Percentiles rank a stretch among this genome's conserved stretches.
These are phyloP conservation scores for Debaryomycetaceae sp. DNA, from an alignment of 1,139 yeast species.

Conservation along the genomic window DNA sequence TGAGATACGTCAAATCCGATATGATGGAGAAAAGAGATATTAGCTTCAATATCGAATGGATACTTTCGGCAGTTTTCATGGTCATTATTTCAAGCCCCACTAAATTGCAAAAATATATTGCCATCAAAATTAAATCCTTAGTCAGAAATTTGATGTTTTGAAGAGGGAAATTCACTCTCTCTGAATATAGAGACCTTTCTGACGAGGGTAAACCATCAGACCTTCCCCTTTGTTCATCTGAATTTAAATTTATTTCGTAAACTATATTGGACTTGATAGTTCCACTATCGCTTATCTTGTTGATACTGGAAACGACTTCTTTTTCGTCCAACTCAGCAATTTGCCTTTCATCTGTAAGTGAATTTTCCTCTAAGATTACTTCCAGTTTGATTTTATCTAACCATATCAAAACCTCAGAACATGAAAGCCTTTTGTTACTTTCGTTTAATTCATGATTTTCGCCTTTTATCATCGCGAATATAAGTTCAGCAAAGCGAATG, in stretches of 20 bases:
- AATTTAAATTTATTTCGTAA: no score
- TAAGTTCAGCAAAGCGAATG: conserved; percentile 20
- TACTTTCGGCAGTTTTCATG: background rate
- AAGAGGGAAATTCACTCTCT: background rate
- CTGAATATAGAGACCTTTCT: background rate
- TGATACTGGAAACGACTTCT: background rate
- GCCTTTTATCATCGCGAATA: conserved; percentile 34
- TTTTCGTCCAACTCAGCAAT: background rate
- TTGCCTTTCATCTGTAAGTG: background rate
- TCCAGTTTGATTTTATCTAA: conserved; percentile 18
- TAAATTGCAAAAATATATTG: background rate
- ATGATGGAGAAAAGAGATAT: background rate
- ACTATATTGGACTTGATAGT: no score
- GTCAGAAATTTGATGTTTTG: background rate
- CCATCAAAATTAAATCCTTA: background rate
- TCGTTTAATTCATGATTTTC: conserved; percentile 9
- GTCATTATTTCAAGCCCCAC: background rate
- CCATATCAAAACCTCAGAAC: conserved; percentile 17
- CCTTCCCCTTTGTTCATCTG: no score
- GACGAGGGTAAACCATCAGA: no score
- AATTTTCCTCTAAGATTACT: background rate
- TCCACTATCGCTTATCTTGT: no score
- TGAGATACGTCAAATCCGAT: background rate
- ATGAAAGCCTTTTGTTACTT: conserved; percentile 9
- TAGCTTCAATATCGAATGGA: background rate